Evolutionary conservation across 768 basidiomycete genomes (phyloP), one percentile per base, ranked within the genome.

Genomic region (Phanerochaete carnosa): DNA sequence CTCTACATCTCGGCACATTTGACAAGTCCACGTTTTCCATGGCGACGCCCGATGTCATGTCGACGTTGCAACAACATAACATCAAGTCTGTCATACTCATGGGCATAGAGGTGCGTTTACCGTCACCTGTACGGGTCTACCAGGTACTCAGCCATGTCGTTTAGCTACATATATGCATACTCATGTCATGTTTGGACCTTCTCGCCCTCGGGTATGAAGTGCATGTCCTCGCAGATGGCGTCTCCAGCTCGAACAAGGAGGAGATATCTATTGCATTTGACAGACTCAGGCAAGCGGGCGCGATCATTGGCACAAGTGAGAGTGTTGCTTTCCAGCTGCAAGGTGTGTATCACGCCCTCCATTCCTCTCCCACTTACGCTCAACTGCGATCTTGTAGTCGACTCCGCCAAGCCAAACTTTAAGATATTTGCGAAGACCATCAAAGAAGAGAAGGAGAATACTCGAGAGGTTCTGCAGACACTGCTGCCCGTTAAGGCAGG

Each of bases 21-120:
- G 83, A 88, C 65, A 97, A 97, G 72, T 85, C 86, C 0, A 80
- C 83, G 55, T 97, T 98, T 77, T 91, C 90, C 1, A 96, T 97
- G 95, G 66, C 88, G 57, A 87, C 85, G 0, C 82, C 88, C 6
- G 84, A 91, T 33, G 82, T 95, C 6, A 72, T 78, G 55, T 61
- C 73, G 2, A 62, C 86, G 8, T 76, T 96, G 55, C 68, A 71
- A 23, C 65, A 78, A 26, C 79, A 81, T 3, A 66, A 75, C 15
- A 69, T 89, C 59, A 78, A 79, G 43, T 84, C 83, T 7, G 76
- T 94, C 49, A 83, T 96, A 7, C 70, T 98, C 5, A 86, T 94
- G 62, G 95, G 95, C 16, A 94, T 96, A 54, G 95, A 96, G 81
- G 94, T 91, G 64, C 37, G 82, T 23, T 32, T 6, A 45, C 23